Conservation (phyloP, 306 rosid species). For the Myrica gale region DNA sequence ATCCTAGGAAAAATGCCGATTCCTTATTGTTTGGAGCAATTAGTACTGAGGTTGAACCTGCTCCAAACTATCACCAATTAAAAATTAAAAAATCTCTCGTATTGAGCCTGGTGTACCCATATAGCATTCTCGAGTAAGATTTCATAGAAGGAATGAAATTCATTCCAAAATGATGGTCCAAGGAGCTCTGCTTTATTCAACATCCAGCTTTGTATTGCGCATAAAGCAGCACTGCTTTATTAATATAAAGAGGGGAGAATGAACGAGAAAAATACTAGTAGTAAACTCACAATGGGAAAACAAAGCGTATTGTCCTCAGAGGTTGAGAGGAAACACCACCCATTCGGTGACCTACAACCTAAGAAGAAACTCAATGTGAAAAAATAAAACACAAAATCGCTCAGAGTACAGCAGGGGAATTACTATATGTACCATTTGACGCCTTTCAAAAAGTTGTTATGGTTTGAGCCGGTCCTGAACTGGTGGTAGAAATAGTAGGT, state of each 20-base stretch:
- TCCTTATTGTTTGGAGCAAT: too few relatives aligned
- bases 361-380: neutral
- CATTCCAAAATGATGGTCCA: neutral
- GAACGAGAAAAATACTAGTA: neutral
- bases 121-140: too few relatives aligned
- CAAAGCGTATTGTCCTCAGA: constrained; percentile 85
- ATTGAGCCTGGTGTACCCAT: neutral
- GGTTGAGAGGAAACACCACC: constrained; percentile 75
- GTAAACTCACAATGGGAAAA: constrained; percentile 52
- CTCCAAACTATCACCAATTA: too few relatives aligned
- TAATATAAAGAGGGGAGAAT: neutral
- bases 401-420: neutral
- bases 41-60: too few relatives aligned
- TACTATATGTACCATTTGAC: constrained; percentile 61
- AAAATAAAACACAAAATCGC: neutral
- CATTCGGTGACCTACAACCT: constrained; percentile 77
- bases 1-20: too few relatives aligned
- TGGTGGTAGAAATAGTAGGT: constrained; percentile 71
- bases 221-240: neutral
- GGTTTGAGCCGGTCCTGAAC: constrained; percentile 63
- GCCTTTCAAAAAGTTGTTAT: constrained; percentile 82
- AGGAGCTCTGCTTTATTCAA: too few relatives aligned
- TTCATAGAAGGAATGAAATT: neutral
- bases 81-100: too few relatives aligned
- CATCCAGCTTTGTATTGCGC: neutral